Percentiles rank a stretch among this genome's conserved stretches.
These are phyloP conservation scores for Lepidopterella palustris DNA, from an alignment of 495 filamentous ascomycete species.

Conservation along the genomic window DNA sequence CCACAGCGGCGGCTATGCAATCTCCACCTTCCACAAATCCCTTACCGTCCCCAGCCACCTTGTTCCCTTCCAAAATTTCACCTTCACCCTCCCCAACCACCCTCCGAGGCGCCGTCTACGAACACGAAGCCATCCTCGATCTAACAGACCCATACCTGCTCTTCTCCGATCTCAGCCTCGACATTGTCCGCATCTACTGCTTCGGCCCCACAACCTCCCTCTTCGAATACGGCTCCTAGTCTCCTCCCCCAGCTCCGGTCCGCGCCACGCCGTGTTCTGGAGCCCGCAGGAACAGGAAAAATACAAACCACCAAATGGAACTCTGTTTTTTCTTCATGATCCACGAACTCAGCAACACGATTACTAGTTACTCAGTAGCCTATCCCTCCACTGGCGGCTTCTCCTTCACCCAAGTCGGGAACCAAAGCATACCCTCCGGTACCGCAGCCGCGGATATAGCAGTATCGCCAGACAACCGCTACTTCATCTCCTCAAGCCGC, in stretches of 20 bases:
- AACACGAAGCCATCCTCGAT: constrained; percentile 36
- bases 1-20: constrained; percentile 13
- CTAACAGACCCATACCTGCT: constrained; percentile 38
- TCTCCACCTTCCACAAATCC: constrained; percentile 8
- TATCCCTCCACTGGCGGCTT: constrained; percentile 28
- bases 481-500: constrained; percentile 59
- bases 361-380: constrained; percentile 31
- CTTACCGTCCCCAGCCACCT: constrained; percentile 18
- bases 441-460: constrained; percentile 53
- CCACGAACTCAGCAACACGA: constrained; percentile 30
- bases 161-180: constrained; percentile 38
- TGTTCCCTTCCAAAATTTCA: constrained; percentile 26
- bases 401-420: constrained; percentile 28
- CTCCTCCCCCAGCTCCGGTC: constrained; percentile 28
- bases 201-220: constrained; percentile 23
- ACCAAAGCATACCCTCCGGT: constrained; percentile 19
- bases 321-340: constrained; percentile 30
- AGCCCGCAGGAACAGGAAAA: constrained; percentile 14
- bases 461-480: constrained; percentile 54
- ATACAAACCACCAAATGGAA: background rate
- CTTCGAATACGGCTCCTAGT: constrained; percentile 26
- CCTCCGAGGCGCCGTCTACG: constrained; percentile 33
- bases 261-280: constrained; percentile 38
- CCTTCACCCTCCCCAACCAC: constrained; percentile 29
- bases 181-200: constrained; percentile 32